Conservation (phyloP, 768 basidiomycete genomes). For the Vishniacozyma victoriae region DNA sequence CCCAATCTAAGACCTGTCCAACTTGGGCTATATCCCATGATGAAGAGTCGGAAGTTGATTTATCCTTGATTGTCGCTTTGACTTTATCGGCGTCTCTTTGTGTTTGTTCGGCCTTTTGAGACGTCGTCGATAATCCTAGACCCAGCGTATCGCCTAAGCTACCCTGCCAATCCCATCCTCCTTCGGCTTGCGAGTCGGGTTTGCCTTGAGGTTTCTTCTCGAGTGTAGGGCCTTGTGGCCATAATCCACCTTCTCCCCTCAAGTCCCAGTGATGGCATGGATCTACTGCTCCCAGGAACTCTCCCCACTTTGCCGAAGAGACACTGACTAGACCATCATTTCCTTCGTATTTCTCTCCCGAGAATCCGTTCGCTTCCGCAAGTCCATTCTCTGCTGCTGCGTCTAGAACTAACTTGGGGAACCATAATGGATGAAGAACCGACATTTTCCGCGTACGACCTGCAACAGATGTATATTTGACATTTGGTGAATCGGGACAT, state of each 20-base stretch:
- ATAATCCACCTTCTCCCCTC: slow-evolving; percentile 69
- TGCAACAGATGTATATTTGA: slow-evolving; percentile 88
- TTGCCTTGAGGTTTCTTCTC: slow-evolving; percentile 15
- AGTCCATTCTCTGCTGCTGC: slow-evolving; percentile 65
- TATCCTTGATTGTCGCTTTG: slow-evolving; percentile 7
- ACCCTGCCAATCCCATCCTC: slow-evolving; percentile 34
- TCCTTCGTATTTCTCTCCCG: slow-evolving; percentile 51
- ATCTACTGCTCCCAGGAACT: slow-evolving; percentile 83
- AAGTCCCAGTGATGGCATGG: slow-evolving; percentile 96
- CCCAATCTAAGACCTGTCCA: slow-evolving; percentile 45
- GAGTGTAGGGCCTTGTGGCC: slow-evolving; percentile 28
- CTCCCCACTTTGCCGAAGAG: slow-evolving; percentile 82
- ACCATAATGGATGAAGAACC: slow-evolving; percentile 78
- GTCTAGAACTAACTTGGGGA: slow-evolving; percentile 90
- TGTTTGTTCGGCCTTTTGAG: slow-evolving; percentile 9
- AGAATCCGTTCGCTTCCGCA: slow-evolving; percentile 43
- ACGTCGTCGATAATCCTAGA: slow-evolving; percentile 49
- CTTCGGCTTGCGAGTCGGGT: slow-evolving; percentile 21
- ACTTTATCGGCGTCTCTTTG: slow-evolving; percentile 15
- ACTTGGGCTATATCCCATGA: slow-evolving; percentile 44
- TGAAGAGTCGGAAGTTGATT: not conserved
- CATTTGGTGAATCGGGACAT: slow-evolving; percentile 64
- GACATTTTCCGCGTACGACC: slow-evolving; percentile 58
- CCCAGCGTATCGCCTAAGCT: slow-evolving; percentile 14
- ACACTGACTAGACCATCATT: slow-evolving; percentile 90